Evolutionary conservation across 176 grass and related monocot genomes (phyloP).

Genomic region (Carex kokanica): DNA sequence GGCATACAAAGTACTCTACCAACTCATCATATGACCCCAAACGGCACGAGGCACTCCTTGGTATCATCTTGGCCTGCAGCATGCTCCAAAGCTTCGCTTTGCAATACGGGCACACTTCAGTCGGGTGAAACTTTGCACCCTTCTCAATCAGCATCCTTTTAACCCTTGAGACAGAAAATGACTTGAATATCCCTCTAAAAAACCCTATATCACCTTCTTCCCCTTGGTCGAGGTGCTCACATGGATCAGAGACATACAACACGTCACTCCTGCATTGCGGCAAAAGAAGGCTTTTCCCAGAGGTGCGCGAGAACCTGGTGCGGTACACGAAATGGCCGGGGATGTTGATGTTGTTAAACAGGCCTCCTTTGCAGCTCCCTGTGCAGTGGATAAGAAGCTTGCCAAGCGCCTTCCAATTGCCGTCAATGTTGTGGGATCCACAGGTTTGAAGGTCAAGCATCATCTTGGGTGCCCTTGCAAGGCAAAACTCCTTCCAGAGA

Average conservation of each 20-base stretch:
- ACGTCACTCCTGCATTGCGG: slow-evolving; percentile 75
- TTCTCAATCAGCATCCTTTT: slow-evolving; percentile 93
- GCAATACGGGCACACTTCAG: slow-evolving; percentile 84
- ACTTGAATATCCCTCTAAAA: slow-evolving; percentile 92
- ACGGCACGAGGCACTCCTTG: slow-evolving; percentile 53
- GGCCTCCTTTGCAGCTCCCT: slow-evolving; percentile 57
- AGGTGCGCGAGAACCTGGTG: slow-evolving; percentile 83
- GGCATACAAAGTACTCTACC: slow-evolving; percentile 90
- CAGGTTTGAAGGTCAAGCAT: slow-evolving; percentile 87
- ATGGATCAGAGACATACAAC: slow-evolving; percentile 92
- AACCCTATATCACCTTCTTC: slow-evolving; percentile 94
- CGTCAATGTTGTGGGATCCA: slow-evolving; percentile 88
- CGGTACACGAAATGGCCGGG: slow-evolving; percentile 71
- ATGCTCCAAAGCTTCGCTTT: slow-evolving; percentile 94
- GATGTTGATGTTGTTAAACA: slow-evolving; percentile 62
- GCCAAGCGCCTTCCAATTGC: slow-evolving; percentile 93
- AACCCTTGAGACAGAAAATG: slow-evolving; percentile 74
- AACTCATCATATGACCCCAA: slow-evolving; percentile 79
- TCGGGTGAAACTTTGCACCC: slow-evolving; percentile 67
- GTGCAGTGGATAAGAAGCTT: slow-evolving; percentile 97
- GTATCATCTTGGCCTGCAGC: slow-evolving; percentile 82
- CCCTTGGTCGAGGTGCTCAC: slow-evolving; percentile 91
- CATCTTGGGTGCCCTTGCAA: slow-evolving; percentile 89
- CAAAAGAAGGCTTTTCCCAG: slow-evolving; percentile 76
- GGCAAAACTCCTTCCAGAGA: slow-evolving; percentile 99